Conservation (phyloP, 2,329 filamentous ascomycete species). For the Cephalotrichum gorgonifer region DNA sequence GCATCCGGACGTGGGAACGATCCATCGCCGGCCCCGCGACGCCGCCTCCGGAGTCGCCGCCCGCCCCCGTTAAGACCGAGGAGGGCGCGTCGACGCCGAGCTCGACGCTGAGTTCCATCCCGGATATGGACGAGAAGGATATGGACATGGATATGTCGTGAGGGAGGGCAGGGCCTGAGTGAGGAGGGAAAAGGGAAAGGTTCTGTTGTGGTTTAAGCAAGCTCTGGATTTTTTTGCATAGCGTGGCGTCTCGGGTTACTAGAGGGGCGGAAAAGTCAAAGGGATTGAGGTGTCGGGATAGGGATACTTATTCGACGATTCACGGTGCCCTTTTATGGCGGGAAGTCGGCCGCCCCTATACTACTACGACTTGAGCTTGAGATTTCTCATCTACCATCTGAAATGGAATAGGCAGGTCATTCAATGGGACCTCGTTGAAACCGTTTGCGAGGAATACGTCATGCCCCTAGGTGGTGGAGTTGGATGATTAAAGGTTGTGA, state of each 20-base stretch:
- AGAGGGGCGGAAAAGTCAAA: too few species aligned
- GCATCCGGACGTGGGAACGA: conserved; percentile 55
- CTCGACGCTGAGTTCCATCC: conserved; percentile 47
- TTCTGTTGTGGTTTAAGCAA: neutral
- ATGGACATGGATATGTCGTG: conserved; percentile 38
- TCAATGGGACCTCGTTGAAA: too few species aligned
- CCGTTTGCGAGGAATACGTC: too few species aligned
- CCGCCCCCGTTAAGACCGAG: neutral
- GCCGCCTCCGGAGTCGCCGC: neutral
- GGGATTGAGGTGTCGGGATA: too few species aligned
- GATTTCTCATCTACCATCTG: too few species aligned
- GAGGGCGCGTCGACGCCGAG: conserved; percentile 34
- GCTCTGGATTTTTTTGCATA: conserved; percentile 22
- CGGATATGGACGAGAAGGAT: conserved; percentile 38
- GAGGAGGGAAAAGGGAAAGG: too few species aligned
- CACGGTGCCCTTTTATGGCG: too few species aligned
- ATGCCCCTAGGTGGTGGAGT: neutral
- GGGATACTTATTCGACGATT: too few species aligned
- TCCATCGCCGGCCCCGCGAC: conserved; percentile 21
- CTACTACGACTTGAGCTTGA: too few species aligned
- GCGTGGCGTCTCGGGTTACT: conserved; percentile 26
- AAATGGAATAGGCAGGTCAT: too few species aligned
- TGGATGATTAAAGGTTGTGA: too few species aligned
- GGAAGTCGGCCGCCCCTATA: too few species aligned
- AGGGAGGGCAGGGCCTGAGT: neutral